Base-by-base conservation (phyloP, 345 rosid species). In the Euclidium syriacum region DNA sequence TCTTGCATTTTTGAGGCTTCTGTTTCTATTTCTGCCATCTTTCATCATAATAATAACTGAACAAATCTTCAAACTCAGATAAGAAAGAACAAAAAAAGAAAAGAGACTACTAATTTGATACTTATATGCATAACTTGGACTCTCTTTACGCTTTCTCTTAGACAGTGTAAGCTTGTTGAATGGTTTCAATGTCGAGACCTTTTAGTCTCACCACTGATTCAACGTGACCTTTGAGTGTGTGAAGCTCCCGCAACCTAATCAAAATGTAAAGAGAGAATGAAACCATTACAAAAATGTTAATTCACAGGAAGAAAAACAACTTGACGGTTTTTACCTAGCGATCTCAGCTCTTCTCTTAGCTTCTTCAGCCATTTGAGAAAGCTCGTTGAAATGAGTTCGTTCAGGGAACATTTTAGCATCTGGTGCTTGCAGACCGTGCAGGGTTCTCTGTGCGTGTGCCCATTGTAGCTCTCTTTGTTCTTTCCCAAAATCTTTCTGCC, bases 271-370 rank as follows among this genome's bases (percentile, higher is more conserved):
- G 20, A 52, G 46, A 23, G 10, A 44, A 36, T 62, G 35, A 62
- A 58, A 54, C 10, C 64, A 3, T 4, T 17, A 24, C 59, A 71
- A 36, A 7, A n/a, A 36, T 12, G 51, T 16, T 52, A 30, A 8
- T 22, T 42, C 16, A 49, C 6, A 38, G 11, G 35, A 38, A 26
- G 67, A 14, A 23, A 59, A 30, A 23, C 5, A 3, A 11, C 10
- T 6, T 33, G 14, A 42, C 19, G 64, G 14, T 3, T 17, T 50
- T 35, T 72, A 94, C 97, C 99, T 84, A 8, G 97, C 95, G 44
- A 94, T 94, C 78, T 94, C 99, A 19, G 99, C 97, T 75, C 97
- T 84, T 73, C 97, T 79, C 78, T 87, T 94, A 27, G 99, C 99
- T 75, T 94, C 99, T 71, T 90, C 97, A 8, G 99, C 94, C 81